Evolutionary conservation across 192 early-diverging fungal species (phyloP).

Genomic region (Podila minutissima): DNA sequence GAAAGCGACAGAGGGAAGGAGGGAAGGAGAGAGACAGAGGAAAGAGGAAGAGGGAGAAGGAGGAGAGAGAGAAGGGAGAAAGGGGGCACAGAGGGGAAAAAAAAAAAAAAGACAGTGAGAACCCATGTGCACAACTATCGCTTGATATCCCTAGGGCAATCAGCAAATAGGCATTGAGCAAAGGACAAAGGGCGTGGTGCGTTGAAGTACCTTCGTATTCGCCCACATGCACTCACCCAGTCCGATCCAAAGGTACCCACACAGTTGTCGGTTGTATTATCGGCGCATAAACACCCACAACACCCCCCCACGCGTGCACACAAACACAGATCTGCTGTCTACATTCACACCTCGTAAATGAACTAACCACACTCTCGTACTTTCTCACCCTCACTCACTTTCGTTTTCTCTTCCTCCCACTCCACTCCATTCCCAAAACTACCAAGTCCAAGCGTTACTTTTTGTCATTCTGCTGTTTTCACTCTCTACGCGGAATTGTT

Average conservation of each 20-base stretch:
- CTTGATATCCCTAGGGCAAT: too few relatives aligned
- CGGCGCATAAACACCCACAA: too few relatives aligned
- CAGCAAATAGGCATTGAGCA: too few relatives aligned
- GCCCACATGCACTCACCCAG: too few relatives aligned
- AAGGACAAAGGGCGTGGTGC: too few relatives aligned
- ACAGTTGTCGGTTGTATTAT: too few relatives aligned
- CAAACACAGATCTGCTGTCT: neutral
- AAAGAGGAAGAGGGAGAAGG: neutral
- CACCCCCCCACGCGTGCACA: too few relatives aligned
- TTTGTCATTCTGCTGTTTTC: neutral
- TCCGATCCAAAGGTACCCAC: too few relatives aligned
- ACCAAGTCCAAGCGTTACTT: neutral
- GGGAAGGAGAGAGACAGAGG: neutral
- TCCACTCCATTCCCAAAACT: neutral
- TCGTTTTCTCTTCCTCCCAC: neutral
- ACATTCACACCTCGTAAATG: neutral
- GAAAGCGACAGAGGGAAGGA: neutral
- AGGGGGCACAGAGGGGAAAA: neutral
- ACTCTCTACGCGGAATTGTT: neutral
- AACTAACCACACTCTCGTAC: neutral
- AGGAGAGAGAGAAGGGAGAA: conserved; percentile 2
- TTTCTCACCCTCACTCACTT: neutral
- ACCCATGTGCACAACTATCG: too few relatives aligned
- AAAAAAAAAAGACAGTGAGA: neutral
- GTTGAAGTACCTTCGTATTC: too few relatives aligned